These are phyloP conservation scores for Neurospora pannonica DNA, from an alignment of 495 filamentous ascomycete genomes.

Conservation along the genomic window DNA sequence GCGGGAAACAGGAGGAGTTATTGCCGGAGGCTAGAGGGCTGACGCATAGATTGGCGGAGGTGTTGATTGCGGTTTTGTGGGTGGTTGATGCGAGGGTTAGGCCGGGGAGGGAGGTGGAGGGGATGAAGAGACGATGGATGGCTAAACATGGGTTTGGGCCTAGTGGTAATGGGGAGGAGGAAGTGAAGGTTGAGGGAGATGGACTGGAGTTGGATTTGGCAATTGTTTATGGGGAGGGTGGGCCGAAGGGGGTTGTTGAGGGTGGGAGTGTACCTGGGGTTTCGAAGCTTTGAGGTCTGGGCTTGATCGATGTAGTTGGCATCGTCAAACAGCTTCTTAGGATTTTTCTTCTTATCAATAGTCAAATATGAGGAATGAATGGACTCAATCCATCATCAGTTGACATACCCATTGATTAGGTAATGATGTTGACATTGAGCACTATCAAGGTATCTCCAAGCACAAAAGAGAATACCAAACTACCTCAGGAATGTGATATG, in stretches of 20 bases:
- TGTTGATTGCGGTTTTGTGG: conserved; percentile 25
- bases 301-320: too few species aligned
- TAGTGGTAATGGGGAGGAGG: background rate
- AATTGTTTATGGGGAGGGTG: conserved; percentile 14
- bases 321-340: too few species aligned
- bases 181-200: background rate
- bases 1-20: conserved; percentile 14
- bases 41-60: conserved; percentile 22
- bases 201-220: conserved; percentile 13
- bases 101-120: conserved; percentile 15
- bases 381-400: background rate
- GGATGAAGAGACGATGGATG: conserved; percentile 22
- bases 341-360: too few species aligned
- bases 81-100: conserved; percentile 19
- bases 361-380: background rate
- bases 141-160: conserved; percentile 18
- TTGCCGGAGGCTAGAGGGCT: conserved; percentile 25
- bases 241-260: background rate
- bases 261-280: background rate
- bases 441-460: background rate
- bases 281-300: conserved; percentile 5
- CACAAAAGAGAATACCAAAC: background rate
- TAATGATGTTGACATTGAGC: background rate
- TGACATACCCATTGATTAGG: background rate
- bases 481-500: background rate